Percentiles rank a stretch among this genome's conserved stretches.
Conservation (phyloP, 2,329 filamentous ascomycete species). For the Onygenales sp. region DNA sequence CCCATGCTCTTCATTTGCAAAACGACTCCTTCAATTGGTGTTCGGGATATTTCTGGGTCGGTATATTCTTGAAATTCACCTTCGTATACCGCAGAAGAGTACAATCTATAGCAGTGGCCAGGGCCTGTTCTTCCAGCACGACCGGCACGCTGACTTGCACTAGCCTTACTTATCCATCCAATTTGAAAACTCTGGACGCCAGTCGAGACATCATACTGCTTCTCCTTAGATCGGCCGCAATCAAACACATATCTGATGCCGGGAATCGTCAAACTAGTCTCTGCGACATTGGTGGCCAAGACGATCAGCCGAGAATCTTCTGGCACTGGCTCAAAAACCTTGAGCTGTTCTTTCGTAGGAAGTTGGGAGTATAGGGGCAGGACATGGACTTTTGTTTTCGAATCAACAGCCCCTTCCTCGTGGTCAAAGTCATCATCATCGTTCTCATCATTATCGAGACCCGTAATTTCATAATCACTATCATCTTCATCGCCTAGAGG, state of each 20-base stretch:
- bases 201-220: constrained; percentile 75
- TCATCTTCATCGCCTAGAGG: constrained; percentile 44
- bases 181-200: constrained; percentile 94
- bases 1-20: constrained; percentile 93
- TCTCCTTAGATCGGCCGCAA: constrained; percentile 83
- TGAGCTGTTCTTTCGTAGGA: constrained; percentile 80
- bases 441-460: constrained; percentile 46
- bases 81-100: constrained; percentile 86
- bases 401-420: constrained; percentile 47
- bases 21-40: constrained; percentile 86
- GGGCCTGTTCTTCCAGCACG: constrained; percentile 92
- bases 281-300: constrained; percentile 89
- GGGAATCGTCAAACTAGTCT: constrained; percentile 94
- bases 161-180: constrained; percentile 95
- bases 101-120: constrained; percentile 89
- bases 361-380: constrained; percentile 91
- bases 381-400: constrained; percentile 67
- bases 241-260: constrained; percentile 95
- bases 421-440: constrained; percentile 60
- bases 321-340: constrained; percentile 77
- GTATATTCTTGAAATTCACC: constrained; percentile 79
- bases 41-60: constrained; percentile 78
- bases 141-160: constrained; percentile 81
- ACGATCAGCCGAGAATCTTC: constrained; percentile 78
- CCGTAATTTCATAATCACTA: constrained; percentile 52